These are phyloP conservation scores for Cornus kousa DNA, from an alignment of 148 eudicot species.

Conservation along the genomic window DNA sequence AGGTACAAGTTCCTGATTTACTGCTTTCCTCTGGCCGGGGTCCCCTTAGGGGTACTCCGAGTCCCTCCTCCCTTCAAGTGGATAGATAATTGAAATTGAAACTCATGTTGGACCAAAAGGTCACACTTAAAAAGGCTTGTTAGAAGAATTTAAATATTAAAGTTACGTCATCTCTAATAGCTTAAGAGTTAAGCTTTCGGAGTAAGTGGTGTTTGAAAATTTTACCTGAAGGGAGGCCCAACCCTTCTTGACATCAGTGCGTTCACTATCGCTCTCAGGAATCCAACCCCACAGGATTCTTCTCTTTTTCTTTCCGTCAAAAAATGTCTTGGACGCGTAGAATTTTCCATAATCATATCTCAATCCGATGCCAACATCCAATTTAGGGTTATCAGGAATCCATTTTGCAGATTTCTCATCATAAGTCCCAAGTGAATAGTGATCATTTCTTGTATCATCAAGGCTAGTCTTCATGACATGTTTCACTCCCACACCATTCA, in stretches of 20 bases:
- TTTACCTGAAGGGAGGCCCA: conserved; percentile 81
- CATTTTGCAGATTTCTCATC: conserved; percentile 38
- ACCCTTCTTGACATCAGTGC: conserved; percentile 61
- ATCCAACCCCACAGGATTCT: conserved; percentile 82
- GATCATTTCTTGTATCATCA: conserved; percentile 72
- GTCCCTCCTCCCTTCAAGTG: too few relatives aligned
- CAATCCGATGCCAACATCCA: conserved; percentile 67
- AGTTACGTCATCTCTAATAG: too few relatives aligned
- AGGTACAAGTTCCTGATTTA: too few relatives aligned
- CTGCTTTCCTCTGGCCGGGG: too few relatives aligned
- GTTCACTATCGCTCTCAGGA: conserved; percentile 55
- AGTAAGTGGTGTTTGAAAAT: background rate
- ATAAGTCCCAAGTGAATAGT: conserved; percentile 67
- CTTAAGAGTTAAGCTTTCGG: too few relatives aligned
- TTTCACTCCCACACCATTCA: conserved; percentile 53
- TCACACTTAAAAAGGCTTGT: too few relatives aligned
- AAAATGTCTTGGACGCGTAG: conserved; percentile 84
- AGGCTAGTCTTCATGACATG: conserved; percentile 75
- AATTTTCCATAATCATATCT: conserved; percentile 74
- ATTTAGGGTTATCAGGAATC: conserved; percentile 59
- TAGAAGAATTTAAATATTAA: too few relatives aligned
- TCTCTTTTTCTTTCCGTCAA: conserved; percentile 55
- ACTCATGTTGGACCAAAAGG: too few relatives aligned
- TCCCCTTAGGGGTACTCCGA: too few relatives aligned
- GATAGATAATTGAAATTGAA: too few relatives aligned